Base-by-base conservation (phyloP, 1,284 basidiomycete species). In the Uromyces viciae-fabae region DNA sequence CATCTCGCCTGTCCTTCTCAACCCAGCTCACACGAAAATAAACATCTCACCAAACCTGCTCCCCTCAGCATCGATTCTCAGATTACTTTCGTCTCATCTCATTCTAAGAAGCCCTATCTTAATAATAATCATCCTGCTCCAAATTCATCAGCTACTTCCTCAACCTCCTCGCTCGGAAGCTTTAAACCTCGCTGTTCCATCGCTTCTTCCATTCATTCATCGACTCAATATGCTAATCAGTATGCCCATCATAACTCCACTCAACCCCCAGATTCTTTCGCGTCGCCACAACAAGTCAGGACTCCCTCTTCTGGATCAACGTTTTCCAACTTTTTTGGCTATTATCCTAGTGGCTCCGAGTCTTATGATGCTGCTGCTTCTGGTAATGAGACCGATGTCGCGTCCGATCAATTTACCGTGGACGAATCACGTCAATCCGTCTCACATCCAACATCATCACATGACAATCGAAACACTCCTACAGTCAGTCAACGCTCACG, bases 401-500 rank as follows among this genome's bases (percentile, higher is more conserved):
- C 69, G 14, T 79, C 77, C 2, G 66, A 72, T 62, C 58, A 62
- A 5, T 31, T 46, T 25, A 68, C 31, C 9, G 64, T 43, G 3
- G 38, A 40, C 19, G 14, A 58, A 11, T 19, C 25, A 38, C 38
- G 38, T 31, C 22, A 52, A 33, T 25, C 46, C 28, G 43, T 66
- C 40, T 60, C 58, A 46, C 52, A 7, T 25, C 17, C 69, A 28
- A 31, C 56, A 4, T 66, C 58, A 3, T 58, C 38, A 42, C 33
- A 46, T 15, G 54, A 36, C 14, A 54, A 52, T 69, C 75, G 75
- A 19, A 69, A 54, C 36, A 54, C 75, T 38, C 64, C 66, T 3
- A 66, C 40, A 36, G 58, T 58, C 42, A 64, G 28, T 38, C 78
- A 81, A 40, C 62, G 78, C 8, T 81, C 78, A 11, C 69, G 78